Base-by-base conservation (phyloP, 805 yeast species). In the Pichia manshurica region DNA sequence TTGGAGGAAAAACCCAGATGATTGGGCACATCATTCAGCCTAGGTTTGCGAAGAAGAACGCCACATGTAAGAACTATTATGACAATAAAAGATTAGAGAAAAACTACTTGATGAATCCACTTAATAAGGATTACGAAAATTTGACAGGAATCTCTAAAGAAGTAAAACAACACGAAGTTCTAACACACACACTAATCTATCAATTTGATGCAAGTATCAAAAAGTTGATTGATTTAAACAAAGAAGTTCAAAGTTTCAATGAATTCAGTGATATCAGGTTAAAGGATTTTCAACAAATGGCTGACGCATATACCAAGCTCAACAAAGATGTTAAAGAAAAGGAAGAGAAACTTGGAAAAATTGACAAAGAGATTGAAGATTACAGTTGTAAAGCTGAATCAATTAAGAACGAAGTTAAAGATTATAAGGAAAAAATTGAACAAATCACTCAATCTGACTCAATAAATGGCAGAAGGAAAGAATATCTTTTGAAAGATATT, bases 81-180 rank as follows among this genome's bases (percentile, higher is more conserved):
- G 78, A 79, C 42, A 58, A 70, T 22, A 82, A 82, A 62, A 69
- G 93, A 53, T 67, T 83, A 44, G 77, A 78, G 53, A 79, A 77
- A 65, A 81, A 80, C 50, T 86, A 86, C 59, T 73, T 84, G 6
- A 73, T 83, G 22, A 85, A 85, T 56, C 90, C 93, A 1, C 62
- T 83, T 38, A 75, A 73, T 45, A 52, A 51, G 13, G 59, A 66
- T 22, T 59, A 60, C 37, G 58, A 62, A 31, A 53, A 53, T 32
- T 48, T 67, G n/a, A 63, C 69, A 2, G 74, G 74, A 1, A 67
- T 69, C 5, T 58, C 64, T 12, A 62, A 56, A 39, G 61, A 59
- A 39, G 48, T 58, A 21, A 49, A 55, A 4, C 53, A 53, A 48
- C 59, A 56, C 39, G 63, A 58, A 36, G 54, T 78, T 7, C 65